Base-by-base conservation (phyloP, 345 rosid genomes). In the Populus simonii region DNA sequence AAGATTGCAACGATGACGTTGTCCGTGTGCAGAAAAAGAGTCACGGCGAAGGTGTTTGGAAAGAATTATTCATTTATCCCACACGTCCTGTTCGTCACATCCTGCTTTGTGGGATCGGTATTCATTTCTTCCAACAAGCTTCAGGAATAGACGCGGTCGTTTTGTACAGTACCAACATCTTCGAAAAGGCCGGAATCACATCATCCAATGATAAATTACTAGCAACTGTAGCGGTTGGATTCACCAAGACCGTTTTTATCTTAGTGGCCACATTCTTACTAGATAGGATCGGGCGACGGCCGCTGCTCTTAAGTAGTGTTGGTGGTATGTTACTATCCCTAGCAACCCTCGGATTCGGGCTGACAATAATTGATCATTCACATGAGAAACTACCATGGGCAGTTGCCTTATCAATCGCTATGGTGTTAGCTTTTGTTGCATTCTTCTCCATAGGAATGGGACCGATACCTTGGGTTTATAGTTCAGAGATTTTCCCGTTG, bases 91-190 rank as follows among this genome's bases (percentile, higher is more conserved):
- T 95, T 4, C 92, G 92, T 25, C 96, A 92, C 66, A 83, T 91
- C 41, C 51, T 93, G 77, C 77, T 93, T 75, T 91, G 93, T 25
- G 92, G 85, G 1, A 31, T 90, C 5, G 94, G 98, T 3, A 89
- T 95, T 70, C 93, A 93, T 66, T 93, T 89, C 88, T 89, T 96
- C 90, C 98, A 93, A 59, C 98, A 93, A 83, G 82, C 92, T 0
- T 86, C 97, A 0, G 99, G 98, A 1, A 88, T 96, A 43, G 97
- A 90, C 83, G 89, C 95, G 9, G 96, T 96, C 47, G 98, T 93
- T 36, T 79, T 91, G 49, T 96, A 92, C 89, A 90, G 94, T 27
- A 98, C 98, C 0, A 74, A 92, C n/a, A 92, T 96, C 68, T 96
- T 96, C 72, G 80, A 73, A 31, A 90, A 85, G 47, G 99, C 96